Evolutionary conservation across 768 basidiomycete genomes (phyloP).

Genomic region (Lactarius tabidus): DNA sequence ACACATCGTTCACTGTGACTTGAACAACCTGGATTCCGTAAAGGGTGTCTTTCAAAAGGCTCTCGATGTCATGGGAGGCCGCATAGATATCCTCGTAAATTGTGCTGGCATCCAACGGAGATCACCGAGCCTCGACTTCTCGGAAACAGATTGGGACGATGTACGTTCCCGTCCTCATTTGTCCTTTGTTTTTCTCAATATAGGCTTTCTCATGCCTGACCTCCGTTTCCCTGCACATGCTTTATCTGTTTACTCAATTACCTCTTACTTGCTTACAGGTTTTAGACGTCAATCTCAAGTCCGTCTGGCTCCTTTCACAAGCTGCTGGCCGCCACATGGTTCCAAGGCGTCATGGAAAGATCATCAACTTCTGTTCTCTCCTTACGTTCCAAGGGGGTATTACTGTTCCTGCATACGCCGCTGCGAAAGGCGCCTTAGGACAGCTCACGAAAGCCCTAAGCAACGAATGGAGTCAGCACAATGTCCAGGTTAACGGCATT

Average conservation of each 20-base stretch:
- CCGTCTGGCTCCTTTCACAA: slow-evolving; percentile 79
- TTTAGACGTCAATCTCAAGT: slow-evolving; percentile 82
- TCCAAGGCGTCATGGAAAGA: slow-evolving; percentile 61
- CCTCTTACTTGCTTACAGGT: slow-evolving; percentile 46
- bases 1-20: slow-evolving; percentile 53
- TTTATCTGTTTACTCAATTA: slow-evolving; percentile 9
- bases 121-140: slow-evolving; percentile 59
- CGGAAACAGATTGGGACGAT: slow-evolving; percentile 68
- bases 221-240: slow-evolving; percentile 14
- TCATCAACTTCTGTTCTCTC: slow-evolving; percentile 54
- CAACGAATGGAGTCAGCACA: slow-evolving; percentile 90
- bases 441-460: slow-evolving; percentile 85
- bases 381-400: slow-evolving; percentile 48
- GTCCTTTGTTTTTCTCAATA: slow-evolving; percentile 12
- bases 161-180: slow-evolving; percentile 38
- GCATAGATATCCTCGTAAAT: slow-evolving; percentile 63
- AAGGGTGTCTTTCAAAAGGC: slow-evolving; percentile 46
- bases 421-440: slow-evolving; percentile 85
- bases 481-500: slow-evolving; percentile 86
- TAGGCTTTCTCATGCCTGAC: slow-evolving; percentile 13
- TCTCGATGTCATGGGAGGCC: slow-evolving; percentile 46
- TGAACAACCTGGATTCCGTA: slow-evolving; percentile 48
- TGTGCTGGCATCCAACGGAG: slow-evolving; percentile 62
- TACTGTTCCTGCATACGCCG: slow-evolving; percentile 85
- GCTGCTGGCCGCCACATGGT: slow-evolving; percentile 92